Evolutionary conservation across 108 stramenopile genomes (phyloP).

Genomic region (Thalassiosira profunda): DNA sequence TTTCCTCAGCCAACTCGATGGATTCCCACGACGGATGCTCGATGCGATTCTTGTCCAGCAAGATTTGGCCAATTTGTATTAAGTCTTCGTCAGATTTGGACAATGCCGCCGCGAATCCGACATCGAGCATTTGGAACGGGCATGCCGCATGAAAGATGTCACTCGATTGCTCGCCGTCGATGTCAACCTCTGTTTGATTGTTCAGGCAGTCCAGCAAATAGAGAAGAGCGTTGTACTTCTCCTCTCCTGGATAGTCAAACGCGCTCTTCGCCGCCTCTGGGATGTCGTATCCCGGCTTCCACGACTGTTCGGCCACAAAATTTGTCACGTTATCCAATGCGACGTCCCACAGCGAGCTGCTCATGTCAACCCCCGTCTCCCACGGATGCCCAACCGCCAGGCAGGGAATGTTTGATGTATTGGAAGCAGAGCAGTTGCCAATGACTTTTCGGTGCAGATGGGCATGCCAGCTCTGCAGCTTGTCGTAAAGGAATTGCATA

Average conservation of each 20-base stretch:
- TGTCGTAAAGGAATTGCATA: constrained; percentile 20
- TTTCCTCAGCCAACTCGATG: constrained; percentile 8
- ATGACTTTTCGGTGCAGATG: constrained; percentile 27
- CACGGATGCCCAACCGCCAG: constrained; percentile 48
- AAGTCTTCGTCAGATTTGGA: constrained; percentile 49
- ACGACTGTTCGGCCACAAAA: constrained; percentile 11
- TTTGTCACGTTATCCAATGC: constrained; percentile 34
- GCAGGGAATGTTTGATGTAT: constrained; percentile 12
- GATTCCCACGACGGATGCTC: constrained; percentile 9
- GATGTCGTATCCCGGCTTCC: constrained; percentile 31
- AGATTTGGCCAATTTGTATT: constrained; percentile 40
- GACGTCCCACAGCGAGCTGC: constrained; percentile 33
- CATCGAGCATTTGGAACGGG: constrained; percentile 59
- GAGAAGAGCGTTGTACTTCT: constrained; percentile 39
- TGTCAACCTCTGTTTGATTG: constrained; percentile 2
- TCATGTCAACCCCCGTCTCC: constrained; percentile 54
- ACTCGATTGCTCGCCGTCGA: neutral
- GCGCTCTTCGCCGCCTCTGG: constrained; percentile 36
- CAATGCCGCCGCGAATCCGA: constrained; percentile 56
- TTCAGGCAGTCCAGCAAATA: constrained; percentile 50
- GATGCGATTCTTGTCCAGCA: constrained; percentile 30
- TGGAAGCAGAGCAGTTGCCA: constrained; percentile 15
- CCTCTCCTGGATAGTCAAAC: constrained; percentile 53
- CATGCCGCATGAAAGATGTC: constrained; percentile 16
- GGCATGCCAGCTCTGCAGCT: constrained; percentile 31